Evolutionary conservation across 2,329 filamentous ascomycete species (phyloP).

Genomic region (Penicillium sclerotiorum): DNA sequence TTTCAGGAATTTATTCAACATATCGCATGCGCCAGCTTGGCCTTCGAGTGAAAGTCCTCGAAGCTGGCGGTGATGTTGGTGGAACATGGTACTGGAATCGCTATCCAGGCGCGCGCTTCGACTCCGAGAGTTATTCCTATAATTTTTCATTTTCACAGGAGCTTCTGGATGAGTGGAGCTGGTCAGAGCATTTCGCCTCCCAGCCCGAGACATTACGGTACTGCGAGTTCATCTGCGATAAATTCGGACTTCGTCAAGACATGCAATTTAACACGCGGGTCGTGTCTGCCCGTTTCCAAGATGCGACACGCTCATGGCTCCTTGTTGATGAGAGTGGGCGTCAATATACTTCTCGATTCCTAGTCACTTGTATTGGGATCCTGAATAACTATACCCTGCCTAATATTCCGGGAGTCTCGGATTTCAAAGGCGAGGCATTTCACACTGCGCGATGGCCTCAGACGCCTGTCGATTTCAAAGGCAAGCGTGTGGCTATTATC

Average conservation of each 20-base stretch:
- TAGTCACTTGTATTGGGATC: conserved; percentile 10
- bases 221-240: conserved; percentile 5
- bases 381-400: conserved; percentile 26
- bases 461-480: conserved; percentile 12
- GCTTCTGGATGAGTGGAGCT: conserved; percentile 38
- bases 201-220: conserved; percentile 16
- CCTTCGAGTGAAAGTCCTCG: conserved; percentile 18
- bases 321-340: conserved; percentile 1
- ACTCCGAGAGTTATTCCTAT: conserved; percentile 12
- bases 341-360: conserved; percentile 7
- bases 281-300: conserved; percentile 8
- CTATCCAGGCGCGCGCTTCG: conserved; percentile 11
- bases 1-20: conserved; percentile 40
- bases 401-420: conserved; percentile 23
- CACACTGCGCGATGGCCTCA: conserved; percentile 32
- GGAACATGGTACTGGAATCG: conserved; percentile 17
- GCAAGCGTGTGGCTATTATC: conserved; percentile 46
- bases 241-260: conserved; percentile 8
- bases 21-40: conserved; percentile 47
- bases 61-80: conserved; percentile 16
- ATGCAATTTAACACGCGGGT: conserved; percentile 12
- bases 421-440: conserved; percentile 25
- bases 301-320: not conserved
- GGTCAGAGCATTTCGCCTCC: conserved; percentile 10
- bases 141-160: conserved; percentile 36